A percentile compares a stretch with the other conserved stretches of the same genome.
Evolutionary conservation across 495 filamentous ascomycete species (phyloP).

Genomic region (Penicillium turbatum): DNA sequence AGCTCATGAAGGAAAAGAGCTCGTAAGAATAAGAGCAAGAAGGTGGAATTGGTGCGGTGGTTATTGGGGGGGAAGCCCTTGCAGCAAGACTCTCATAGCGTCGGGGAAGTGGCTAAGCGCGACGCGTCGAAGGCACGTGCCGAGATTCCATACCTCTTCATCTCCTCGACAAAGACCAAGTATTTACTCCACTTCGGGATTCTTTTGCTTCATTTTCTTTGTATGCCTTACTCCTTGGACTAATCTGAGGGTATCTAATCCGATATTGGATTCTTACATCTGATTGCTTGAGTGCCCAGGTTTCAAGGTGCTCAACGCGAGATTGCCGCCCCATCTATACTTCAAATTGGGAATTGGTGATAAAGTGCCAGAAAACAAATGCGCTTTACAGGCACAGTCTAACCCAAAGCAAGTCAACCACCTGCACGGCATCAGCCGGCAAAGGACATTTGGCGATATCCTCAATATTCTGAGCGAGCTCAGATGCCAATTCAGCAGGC

Average conservation of each 20-base stretch:
- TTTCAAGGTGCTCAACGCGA: neutral
- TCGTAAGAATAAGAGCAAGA: constrained; percentile 4
- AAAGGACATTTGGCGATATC: constrained; percentile 31
- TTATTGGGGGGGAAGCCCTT: constrained; percentile 8
- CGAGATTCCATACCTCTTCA: constrained; percentile 24
- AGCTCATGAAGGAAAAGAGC: constrained; percentile 18
- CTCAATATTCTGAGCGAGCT: constrained; percentile 25
- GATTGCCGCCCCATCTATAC: neutral
- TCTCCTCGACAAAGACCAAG: constrained; percentile 21
- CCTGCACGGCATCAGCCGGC: constrained; percentile 16
- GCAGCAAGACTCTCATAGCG: constrained; percentile 10
- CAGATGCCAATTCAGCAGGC: too few relatives aligned
- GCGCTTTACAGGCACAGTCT: too few relatives aligned
- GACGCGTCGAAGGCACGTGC: constrained; percentile 28
- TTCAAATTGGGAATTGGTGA: neutral
- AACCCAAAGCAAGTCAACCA: constrained; percentile 10
- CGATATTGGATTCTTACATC: too few relatives aligned
- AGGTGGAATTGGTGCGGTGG: neutral
- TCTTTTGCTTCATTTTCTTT: neutral
- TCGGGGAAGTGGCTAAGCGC: constrained; percentile 19
- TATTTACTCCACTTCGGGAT: neutral
- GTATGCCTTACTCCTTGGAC: neutral
- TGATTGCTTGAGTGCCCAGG: too few relatives aligned
- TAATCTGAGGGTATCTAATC: too few relatives aligned
- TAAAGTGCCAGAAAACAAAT: too few relatives aligned